These are phyloP conservation scores for Geotrichum reessii DNA, from an alignment of 1,139 yeast species.

Conservation along the genomic window DNA sequence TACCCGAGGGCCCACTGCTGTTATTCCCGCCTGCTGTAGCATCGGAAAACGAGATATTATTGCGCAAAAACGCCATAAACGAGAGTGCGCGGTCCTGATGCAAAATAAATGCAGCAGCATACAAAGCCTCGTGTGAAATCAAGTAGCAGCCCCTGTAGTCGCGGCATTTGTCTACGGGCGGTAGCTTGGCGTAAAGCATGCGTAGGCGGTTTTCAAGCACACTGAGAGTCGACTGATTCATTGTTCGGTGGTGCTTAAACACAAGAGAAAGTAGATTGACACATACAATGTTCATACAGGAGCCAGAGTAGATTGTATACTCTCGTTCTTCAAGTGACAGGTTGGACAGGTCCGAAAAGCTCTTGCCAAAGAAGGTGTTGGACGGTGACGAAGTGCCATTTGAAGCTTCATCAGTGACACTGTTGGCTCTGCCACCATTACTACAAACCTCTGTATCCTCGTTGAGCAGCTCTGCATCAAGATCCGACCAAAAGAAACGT, in stretches of 20 bases:
- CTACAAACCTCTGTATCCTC: neutral
- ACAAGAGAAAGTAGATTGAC: constrained; percentile 6
- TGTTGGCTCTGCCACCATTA: neutral
- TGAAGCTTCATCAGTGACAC: neutral
- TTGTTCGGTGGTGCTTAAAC: neutral
- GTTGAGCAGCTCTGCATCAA: constrained; percentile 20
- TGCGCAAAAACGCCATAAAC: constrained; percentile 3
- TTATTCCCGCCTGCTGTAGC: neutral
- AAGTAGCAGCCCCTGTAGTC: neutral
- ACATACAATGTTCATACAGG: constrained; percentile 3
- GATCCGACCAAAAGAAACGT: constrained; percentile 21
- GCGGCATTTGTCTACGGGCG: neutral
- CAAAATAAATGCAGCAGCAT: constrained; percentile 1
- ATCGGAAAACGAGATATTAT: neutral
- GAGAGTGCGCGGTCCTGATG: constrained; percentile 3
- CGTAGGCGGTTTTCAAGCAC: constrained; percentile 2
- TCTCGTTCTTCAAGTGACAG: constrained; percentile 1
- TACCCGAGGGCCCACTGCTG: neutral
- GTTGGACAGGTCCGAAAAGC: neutral
- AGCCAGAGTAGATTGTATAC: neutral
- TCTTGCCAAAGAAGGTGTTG: neutral
- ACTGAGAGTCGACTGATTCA: neutral
- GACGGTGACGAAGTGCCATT: neutral
- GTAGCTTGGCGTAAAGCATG: constrained; percentile 4
- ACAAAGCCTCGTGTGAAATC: constrained; percentile 9